Evolutionary conservation across 352 stramenopile species (phyloP).

Genomic region (Pythium dissotocum): DNA sequence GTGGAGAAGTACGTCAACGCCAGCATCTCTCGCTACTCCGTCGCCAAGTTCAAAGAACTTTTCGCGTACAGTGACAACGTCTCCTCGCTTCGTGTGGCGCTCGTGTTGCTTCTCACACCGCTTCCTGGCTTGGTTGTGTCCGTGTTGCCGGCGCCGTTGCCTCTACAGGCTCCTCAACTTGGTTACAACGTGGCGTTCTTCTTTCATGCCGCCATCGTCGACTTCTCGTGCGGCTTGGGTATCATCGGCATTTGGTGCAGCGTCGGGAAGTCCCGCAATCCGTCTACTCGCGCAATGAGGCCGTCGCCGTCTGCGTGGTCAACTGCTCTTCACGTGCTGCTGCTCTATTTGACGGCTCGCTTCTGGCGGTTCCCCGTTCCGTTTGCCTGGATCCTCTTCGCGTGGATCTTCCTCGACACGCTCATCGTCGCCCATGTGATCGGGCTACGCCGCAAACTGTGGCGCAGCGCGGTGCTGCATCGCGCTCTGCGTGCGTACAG

Average conservation of each 20-base stretch:
- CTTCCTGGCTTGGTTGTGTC: constrained; percentile 5
- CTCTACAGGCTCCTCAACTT: neutral
- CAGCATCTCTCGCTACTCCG: constrained; percentile 14
- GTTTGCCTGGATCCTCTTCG: constrained; percentile 13
- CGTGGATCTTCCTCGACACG: neutral
- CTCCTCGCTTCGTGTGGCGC: neutral
- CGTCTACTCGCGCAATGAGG: constrained; percentile 14
- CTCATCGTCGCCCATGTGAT: constrained; percentile 8
- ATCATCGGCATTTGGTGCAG: neutral
- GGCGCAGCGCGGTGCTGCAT: neutral
- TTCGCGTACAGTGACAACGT: constrained; percentile 1
- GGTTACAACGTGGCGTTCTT: constrained; percentile 15
- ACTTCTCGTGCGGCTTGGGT: neutral
- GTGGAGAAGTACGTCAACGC: neutral
- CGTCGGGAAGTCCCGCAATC: constrained; percentile 1
- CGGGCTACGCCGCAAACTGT: constrained; percentile 7
- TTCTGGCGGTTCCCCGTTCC: constrained; percentile 22
- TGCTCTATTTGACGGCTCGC: neutral
- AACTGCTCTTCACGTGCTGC: neutral
- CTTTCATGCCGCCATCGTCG: neutral
- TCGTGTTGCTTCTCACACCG: constrained; percentile 16
- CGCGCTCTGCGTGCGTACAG: neutral
- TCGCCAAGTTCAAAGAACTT: constrained; percentile 12
- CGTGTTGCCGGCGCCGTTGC: constrained; percentile 7
- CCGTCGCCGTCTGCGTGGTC: constrained; percentile 1